These are phyloP conservation scores for Penicillium paneum DNA, from an alignment of 2,329 filamentous ascomycete genomes.

Conservation along the genomic window DNA sequence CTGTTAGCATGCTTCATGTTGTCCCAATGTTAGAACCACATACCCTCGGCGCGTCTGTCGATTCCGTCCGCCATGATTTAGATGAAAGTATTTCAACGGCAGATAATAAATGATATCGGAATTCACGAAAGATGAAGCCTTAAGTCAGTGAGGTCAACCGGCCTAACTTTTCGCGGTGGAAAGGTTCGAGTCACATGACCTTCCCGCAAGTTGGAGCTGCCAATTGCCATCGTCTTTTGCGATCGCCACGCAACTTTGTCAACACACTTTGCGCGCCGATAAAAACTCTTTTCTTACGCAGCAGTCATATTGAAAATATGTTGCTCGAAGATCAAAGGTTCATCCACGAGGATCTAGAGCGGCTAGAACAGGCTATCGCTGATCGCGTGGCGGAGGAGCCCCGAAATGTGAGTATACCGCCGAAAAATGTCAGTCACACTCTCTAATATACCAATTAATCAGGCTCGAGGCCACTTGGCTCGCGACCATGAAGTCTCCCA, in stretches of 20 bases:
- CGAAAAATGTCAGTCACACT: constrained; percentile 3
- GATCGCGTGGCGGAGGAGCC: constrained; percentile 88
- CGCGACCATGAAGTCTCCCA: constrained; percentile 88
- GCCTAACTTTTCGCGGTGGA: constrained; percentile 24
- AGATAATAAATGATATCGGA: constrained; percentile 9
- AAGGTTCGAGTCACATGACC: constrained; percentile 21
- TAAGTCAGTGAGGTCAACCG: constrained; percentile 4
- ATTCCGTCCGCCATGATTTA: constrained; percentile 83
- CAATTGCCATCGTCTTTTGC: constrained; percentile 10
- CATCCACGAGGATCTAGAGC: constrained; percentile 93
- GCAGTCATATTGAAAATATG: constrained; percentile 49
- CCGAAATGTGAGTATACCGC: constrained; percentile 63
- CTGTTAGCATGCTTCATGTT: constrained; percentile 24
- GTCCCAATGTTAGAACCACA: constrained; percentile 10
- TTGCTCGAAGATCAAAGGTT: constrained; percentile 89
- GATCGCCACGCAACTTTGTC: constrained; percentile 1
- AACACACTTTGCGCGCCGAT: constrained; percentile 4
- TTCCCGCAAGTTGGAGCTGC: constrained; percentile 21
- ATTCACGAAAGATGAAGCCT: constrained; percentile 8
- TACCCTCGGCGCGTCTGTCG: constrained; percentile 80
- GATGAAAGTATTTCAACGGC: constrained; percentile 7
- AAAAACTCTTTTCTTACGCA: background rate
- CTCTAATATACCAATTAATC: constrained; percentile 20
- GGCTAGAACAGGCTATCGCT: constrained; percentile 87
- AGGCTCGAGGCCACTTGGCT: constrained; percentile 85